A percentile compares a stretch with the other conserved stretches of the same genome.
phyloP scores from a whole-genome alignment of 2,329 filamentous ascomycete genomes.

The Penicillium sp. region DNA sequence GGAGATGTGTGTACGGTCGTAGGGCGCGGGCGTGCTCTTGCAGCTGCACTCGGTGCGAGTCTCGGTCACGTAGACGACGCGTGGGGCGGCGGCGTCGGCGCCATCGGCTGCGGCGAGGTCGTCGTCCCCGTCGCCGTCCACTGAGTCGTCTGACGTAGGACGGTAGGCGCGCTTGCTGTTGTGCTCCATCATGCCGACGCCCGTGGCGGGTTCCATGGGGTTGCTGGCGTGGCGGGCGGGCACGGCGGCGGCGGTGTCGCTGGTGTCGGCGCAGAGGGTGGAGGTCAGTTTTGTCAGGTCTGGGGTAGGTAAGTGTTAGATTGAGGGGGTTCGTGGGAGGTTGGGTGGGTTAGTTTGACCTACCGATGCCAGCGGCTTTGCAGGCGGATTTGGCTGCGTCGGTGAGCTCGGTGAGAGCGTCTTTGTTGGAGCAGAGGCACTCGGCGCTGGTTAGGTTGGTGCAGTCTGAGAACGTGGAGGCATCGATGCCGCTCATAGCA shows the following conservation, averaged over 20 bases:
- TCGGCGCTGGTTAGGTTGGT: constrained; percentile 10
- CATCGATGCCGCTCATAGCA: constrained; percentile 6
- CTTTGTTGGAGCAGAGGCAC: constrained; percentile 24
- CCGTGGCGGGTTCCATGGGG: constrained; percentile 23
- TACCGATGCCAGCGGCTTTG: constrained; percentile 14
- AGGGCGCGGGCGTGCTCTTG: constrained; percentile 12
- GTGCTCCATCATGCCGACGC: constrained; percentile 4
- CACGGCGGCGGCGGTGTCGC: neutral
- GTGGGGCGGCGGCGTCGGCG: constrained; percentile 4
- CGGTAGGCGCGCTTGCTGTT: constrained; percentile 18
- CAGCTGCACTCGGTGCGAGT: constrained; percentile 26
- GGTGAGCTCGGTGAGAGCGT: constrained; percentile 11
- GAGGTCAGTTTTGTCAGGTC: constrained; percentile 5
- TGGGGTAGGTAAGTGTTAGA: neutral
- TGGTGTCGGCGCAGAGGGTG: constrained; percentile 10
- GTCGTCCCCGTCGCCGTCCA: neutral
- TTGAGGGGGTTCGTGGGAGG: neutral
- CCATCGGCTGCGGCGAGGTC: neutral
- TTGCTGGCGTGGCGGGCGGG: constrained; percentile 22
- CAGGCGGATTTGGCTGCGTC: constrained; percentile 9
- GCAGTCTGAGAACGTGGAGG: constrained; percentile 15
- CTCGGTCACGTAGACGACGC: constrained; percentile 26
- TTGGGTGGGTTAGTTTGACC: neutral
- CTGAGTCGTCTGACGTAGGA: neutral
- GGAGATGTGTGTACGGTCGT: constrained; percentile 14